These are phyloP conservation scores for Heracleum sosnowskyi DNA, from an alignment of 129 eudicot genomes.

Conservation along the genomic window DNA sequence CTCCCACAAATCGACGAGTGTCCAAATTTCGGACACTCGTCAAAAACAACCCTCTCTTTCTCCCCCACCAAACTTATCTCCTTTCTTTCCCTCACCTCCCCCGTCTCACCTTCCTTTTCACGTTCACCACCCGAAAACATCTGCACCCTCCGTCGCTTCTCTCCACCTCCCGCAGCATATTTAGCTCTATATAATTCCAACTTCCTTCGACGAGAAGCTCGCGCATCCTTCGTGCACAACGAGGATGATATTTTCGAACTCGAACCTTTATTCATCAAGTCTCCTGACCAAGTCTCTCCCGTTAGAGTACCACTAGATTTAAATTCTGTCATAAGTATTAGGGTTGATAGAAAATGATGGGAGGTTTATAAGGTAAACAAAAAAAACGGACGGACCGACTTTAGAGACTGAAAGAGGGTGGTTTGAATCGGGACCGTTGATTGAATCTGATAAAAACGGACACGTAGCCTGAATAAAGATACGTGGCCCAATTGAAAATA, in stretches of 20 bases:
- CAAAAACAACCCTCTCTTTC: not conserved
- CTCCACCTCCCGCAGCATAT: not conserved
- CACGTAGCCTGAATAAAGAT: not conserved
- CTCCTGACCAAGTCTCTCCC: not conserved
- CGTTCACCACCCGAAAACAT: not conserved
- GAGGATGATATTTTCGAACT: not conserved
- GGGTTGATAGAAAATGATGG: not conserved
- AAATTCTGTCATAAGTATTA: too few relatives aligned
- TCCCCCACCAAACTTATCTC: not conserved
- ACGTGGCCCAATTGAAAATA: not conserved
- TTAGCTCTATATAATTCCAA: not conserved
- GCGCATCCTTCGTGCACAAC: not conserved
- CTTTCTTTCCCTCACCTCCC: not conserved
- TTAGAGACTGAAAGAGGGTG: too few relatives aligned
- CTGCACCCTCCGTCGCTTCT: not conserved
- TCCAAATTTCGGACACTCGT: slow-evolving; percentile 27
- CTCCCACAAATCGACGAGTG: slow-evolving; percentile 45
- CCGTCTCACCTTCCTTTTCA: not conserved
- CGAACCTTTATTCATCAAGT: not conserved
- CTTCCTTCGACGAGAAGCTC: not conserved
- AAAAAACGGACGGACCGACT: not conserved
- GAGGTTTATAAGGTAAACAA: not conserved
- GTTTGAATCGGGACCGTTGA: not conserved
- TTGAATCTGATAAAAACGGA: not conserved
- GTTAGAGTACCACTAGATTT: not conserved